These are phyloP conservation scores for Diaporthe sp. DNA, from an alignment of 2,329 filamentous ascomycete genomes.

Conservation along the genomic window DNA sequence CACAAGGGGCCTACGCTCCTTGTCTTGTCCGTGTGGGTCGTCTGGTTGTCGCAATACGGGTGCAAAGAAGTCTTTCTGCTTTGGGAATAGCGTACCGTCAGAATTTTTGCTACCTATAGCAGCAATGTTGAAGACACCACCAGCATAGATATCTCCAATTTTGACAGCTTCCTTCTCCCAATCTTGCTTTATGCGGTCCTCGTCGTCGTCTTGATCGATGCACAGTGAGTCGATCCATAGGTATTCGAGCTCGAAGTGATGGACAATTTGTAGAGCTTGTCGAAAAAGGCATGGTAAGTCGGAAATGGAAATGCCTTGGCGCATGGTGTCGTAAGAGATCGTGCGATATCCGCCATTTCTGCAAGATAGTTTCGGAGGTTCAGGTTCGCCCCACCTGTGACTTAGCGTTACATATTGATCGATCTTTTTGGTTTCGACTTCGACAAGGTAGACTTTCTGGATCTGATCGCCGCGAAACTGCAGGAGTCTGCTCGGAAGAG, in stretches of 20 bases:
- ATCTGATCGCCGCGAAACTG: not conserved
- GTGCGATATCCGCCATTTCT: not conserved
- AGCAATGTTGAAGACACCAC: conserved; percentile 18
- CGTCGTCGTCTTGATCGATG: not conserved
- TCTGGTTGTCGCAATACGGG: no score
- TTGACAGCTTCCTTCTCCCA: not conserved
- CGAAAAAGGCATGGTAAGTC: not conserved
- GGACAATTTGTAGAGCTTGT: not conserved
- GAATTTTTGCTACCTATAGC: not conserved
- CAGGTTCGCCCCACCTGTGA: conserved; percentile 19
- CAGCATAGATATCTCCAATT: conserved; percentile 12
- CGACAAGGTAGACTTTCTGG: not conserved
- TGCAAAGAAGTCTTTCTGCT: not conserved
- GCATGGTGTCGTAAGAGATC: not conserved
- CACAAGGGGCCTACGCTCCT: no score
- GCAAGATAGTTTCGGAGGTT: not conserved
- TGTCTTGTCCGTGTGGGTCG: no score
- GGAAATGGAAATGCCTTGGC: not conserved
- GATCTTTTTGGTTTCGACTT: no score
- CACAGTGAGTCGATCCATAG: conserved; percentile 19
- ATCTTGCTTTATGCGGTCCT: not conserved
- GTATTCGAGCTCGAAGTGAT: not conserved
- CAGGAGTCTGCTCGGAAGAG: not conserved
- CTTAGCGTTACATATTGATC: conserved; percentile 20
- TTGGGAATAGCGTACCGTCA: not conserved